Evolutionary conservation across 1,284 basidiomycete genomes (phyloP), one percentile per base, ranked within the genome.

Genomic region (Rhodotorula glutinis): DNA sequence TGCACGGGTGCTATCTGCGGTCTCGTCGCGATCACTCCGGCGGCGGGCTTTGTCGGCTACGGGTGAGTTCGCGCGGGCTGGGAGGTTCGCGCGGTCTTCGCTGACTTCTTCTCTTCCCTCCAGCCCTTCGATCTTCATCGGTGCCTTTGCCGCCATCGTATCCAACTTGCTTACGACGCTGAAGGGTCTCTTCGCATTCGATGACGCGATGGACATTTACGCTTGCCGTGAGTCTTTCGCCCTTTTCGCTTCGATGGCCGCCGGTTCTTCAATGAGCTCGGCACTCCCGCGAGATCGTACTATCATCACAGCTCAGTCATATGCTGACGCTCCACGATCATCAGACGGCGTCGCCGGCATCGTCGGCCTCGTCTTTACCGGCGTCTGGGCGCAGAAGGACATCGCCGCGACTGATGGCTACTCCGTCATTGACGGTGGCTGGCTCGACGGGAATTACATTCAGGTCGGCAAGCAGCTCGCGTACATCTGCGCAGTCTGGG

Each of bases 161-260:
- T 92, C 90, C 79, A 95, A 96, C 79, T 89, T 91, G 80, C 87
- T 88, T 44, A 95, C 93, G 5, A 88, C 91, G 75, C 77, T 92
- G 86, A 83, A 82, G 86, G 79, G 70, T 52, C 73, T 66, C 64
- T 66, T 58, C 65, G 54, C 56, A 27, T 85, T 91, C 58, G 91
- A 93, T 77, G 90, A 92, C 75, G 86, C 89, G 29, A 64, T 59
- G 65, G 65, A 61, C 52, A 69, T 65, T 21, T 68, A 66, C 68
- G 65, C 65, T 17, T 66, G 64, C 57, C 62, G 61, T 67, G 17
- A 41, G 61, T 60, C 40, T 2, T 41, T 29, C 25, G 49, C 25
- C 49, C 44, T 58, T 60, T 38, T 5, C 44, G 10, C 57, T 44
- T 60, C 46, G 3, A 8, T 8, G 30, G 13, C n/a, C n/a, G n/a